phyloP scores from a whole-genome alignment of 2,329 filamentous ascomycete genomes.

The Tricladium varicosporioides region DNA sequence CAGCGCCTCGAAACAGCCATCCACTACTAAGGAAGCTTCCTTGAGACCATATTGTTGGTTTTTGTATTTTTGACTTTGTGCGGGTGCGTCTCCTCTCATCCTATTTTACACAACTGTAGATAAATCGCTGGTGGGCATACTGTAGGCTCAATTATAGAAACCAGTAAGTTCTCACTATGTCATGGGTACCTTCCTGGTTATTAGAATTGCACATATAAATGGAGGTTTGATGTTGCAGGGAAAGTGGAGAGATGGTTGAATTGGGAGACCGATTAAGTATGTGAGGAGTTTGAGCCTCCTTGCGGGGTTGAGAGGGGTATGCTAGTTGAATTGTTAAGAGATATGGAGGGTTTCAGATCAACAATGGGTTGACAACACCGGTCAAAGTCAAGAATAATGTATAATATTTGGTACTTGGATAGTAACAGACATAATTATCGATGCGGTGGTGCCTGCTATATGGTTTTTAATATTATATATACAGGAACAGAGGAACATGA shows the following conservation, averaged over 20 bases:
- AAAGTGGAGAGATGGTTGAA: slow-evolving; percentile 13
- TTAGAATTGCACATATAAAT: slow-evolving; percentile 16
- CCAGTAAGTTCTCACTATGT: slow-evolving; percentile 11
- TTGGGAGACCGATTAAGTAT: slow-evolving; percentile 20
- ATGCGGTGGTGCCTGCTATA: too few relatives aligned
- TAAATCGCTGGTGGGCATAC: too few relatives aligned
- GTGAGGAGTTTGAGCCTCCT: slow-evolving; percentile 16
- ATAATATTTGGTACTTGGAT: too few relatives aligned
- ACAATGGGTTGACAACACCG: too few relatives aligned
- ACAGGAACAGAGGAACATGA: too few relatives aligned
- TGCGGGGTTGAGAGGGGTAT: slow-evolving; percentile 13
- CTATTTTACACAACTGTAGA: too few relatives aligned
- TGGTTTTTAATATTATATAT: too few relatives aligned
- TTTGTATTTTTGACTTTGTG: slow-evolving; percentile 51
- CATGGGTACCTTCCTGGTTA: slow-evolving; percentile 15
- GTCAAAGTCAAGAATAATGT: too few relatives aligned
- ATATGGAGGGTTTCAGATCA: too few relatives aligned
- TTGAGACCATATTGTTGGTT: slow-evolving; percentile 42
- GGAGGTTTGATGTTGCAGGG: slow-evolving; percentile 12
- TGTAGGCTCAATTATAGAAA: slow-evolving; percentile 16
- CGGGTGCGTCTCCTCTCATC: slow-evolving; percentile 30
- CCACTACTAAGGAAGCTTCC: slow-evolving; percentile 20
- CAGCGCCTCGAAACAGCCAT: slow-evolving; percentile 6
- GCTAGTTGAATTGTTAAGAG: slow-evolving; percentile 13
- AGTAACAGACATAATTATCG: too few relatives aligned